Evolutionary conservation across 169 alveolate genomes (phyloP), one percentile per base, ranked within the genome.

Genomic region (Plasmodium malariae): DNA sequence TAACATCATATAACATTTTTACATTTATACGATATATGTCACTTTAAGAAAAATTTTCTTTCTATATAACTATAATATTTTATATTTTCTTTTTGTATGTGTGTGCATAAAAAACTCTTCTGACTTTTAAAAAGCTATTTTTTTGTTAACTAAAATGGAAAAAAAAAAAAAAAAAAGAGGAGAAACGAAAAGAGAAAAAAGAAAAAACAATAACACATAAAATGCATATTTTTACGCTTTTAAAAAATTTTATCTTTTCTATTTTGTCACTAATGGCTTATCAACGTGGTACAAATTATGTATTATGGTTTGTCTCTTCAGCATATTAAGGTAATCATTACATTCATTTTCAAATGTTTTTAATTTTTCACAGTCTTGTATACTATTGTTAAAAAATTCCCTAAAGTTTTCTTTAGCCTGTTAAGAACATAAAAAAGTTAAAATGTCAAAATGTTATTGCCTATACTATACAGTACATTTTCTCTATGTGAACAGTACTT

Each of bases 261-360:
- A 86, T 59, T 86, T 86, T 5, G 30, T n/a, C 30, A 86, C 92
- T 65, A 86, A 62, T 19, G 92, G 92, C 28, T 86, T 86, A 28
- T 86, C 92, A 24, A 86, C 87, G 74, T 86, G 92, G 36, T 86
- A 86, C 37, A 86, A 57, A 65, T 86, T 86, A 37, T 86, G 92
- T 21, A 86, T 73, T 72, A 59, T 63, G 7, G 86, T 86, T 49
- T 86, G 92, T 55, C 92, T 86, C 60, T 63, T 86, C 21, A 86
- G 74, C 92, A 86, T 86, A 43, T 69, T 86, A 57, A 86, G 87
- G 30, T 69, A 86, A 9, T 86, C 87, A 60, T n/a, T 57, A 28
- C 69, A 57, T 34, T 86, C 85, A 45, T 86, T 43, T 72, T 86
- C 87, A 86, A 86, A 86, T 12, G 54, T 49, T 51, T 86, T 86